A percentile compares a stretch with the other conserved stretches of the same genome.
phyloP scores from a whole-genome alignment of 2,329 filamentous ascomycete species.

The Colletotrichum incanum region DNA sequence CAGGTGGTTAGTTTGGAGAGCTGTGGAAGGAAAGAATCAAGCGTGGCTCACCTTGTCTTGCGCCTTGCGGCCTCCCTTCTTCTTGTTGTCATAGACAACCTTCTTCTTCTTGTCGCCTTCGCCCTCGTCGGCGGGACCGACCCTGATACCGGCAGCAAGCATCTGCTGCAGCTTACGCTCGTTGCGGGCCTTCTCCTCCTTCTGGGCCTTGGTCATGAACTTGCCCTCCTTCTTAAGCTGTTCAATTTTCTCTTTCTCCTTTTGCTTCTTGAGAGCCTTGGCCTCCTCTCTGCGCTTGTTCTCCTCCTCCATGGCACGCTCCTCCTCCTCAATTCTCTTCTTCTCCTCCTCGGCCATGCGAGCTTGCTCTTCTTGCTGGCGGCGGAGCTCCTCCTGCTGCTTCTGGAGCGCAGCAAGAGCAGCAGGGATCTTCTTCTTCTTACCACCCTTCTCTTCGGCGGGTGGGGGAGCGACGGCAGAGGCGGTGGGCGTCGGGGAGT shows the following conservation, averaged over 20 bases:
- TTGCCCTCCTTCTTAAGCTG: constrained; percentile 91
- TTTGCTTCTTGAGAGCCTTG: constrained; percentile 85
- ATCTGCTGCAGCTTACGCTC: constrained; percentile 89
- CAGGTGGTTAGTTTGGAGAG: background rate
- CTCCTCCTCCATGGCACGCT: constrained; percentile 76
- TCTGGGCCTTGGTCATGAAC: constrained; percentile 88
- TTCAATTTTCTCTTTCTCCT: constrained; percentile 88
- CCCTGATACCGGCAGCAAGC: constrained; percentile 82
- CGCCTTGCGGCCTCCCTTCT: constrained; percentile 70
- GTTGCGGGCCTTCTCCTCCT: constrained; percentile 84
- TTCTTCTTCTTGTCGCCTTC: constrained; percentile 80
- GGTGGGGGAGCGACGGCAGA: constrained; percentile 55
- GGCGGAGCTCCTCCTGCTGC: constrained; percentile 84
- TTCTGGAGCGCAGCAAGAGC: constrained; percentile 82
- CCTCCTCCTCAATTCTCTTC: constrained; percentile 76
- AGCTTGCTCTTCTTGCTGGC: constrained; percentile 75
- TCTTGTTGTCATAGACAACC: constrained; percentile 82
- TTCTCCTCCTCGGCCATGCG: constrained; percentile 74
- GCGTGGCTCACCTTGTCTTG: constrained; percentile 67
- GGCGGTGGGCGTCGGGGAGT: constrained; percentile 55
- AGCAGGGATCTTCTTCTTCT: constrained; percentile 92
- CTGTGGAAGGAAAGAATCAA: background rate
- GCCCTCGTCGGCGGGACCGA: constrained; percentile 71
- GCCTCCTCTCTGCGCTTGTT: constrained; percentile 79
- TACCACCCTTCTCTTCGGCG: constrained; percentile 67